These are phyloP conservation scores for Diplotaxis tenuifolia DNA, from an alignment of 345 rosid genomes.

Conservation along the genomic window DNA sequence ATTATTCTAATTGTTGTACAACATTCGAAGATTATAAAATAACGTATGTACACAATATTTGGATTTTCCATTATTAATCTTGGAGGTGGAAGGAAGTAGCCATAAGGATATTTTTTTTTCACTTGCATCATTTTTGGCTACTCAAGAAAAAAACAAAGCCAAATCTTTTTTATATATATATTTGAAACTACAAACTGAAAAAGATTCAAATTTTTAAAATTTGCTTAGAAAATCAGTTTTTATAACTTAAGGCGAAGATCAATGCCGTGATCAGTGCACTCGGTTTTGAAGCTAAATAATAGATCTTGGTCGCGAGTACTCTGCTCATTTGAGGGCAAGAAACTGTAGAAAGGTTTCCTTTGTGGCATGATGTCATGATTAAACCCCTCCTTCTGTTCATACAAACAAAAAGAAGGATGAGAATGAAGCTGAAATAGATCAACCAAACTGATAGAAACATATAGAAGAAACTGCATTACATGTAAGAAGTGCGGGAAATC, in stretches of 20 bases:
- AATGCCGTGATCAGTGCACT: conserved; percentile 42
- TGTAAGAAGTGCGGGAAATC: conserved; percentile 25
- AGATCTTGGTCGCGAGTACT: conserved; percentile 32
- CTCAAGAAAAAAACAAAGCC: neutral
- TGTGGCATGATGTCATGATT: conserved; percentile 19
- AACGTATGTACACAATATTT: too few relatives aligned
- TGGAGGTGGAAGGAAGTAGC: neutral
- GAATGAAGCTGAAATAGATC: neutral
- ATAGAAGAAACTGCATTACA: conserved; percentile 20
- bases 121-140: neutral
- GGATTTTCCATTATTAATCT: neutral
- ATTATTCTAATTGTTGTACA: neutral
- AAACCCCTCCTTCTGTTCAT: conserved; percentile 41
- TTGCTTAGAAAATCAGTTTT: neutral
- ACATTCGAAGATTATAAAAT: neutral
- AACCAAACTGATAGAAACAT: neutral
- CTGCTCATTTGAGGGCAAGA: conserved; percentile 42
- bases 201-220: neutral
- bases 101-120: neutral
- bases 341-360: conserved; percentile 42
- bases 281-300: conserved; percentile 32
- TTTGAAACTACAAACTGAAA: conserved; percentile 14
- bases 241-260: conserved; percentile 62
- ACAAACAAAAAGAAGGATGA: neutral
- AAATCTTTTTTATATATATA: conserved; percentile 8